These are phyloP conservation scores for Candida broadrunensis DNA, from an alignment of 805 yeast species.

Conservation along the genomic window DNA sequence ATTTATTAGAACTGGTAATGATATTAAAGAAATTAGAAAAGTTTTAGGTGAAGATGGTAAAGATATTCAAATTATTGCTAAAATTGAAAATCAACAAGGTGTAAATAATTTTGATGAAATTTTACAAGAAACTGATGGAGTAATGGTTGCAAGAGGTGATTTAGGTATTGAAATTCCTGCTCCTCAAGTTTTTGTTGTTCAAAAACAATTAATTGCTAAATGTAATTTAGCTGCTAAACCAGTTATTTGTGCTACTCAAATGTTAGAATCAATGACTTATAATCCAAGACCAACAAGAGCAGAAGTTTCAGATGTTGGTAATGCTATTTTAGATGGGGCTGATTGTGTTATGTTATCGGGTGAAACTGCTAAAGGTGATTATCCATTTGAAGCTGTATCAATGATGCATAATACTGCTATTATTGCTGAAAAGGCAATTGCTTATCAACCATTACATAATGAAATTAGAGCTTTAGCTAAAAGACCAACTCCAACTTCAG, in stretches of 20 bases:
- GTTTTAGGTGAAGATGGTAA: slow-evolving; percentile 97
- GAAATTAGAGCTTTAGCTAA: slow-evolving; percentile 84
- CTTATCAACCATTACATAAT: slow-evolving; percentile 79
- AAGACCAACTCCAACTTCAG: slow-evolving; percentile 89
- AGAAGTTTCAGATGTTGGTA: slow-evolving; percentile 98
- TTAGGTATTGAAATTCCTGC: slow-evolving; percentile 99
- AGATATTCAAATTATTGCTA: slow-evolving; percentile 92
- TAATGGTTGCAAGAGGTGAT: slow-evolving; percentile 99
- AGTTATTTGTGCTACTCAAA: slow-evolving; percentile 98
- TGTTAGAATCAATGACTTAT: slow-evolving; percentile 99
- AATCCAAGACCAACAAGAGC: slow-evolving; percentile 99
- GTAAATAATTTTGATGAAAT: slow-evolving; percentile 99
- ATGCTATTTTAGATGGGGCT: slow-evolving; percentile 98
- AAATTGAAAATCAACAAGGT: slow-evolving; percentile 99
- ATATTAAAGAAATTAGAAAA: slow-evolving; percentile 84
- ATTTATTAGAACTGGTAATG: slow-evolving; percentile 92
- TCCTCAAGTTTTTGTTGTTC: slow-evolving; percentile 96
- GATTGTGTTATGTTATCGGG: slow-evolving; percentile 99
- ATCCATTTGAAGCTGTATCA: slow-evolving; percentile 95
- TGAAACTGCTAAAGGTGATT: slow-evolving; percentile 99
- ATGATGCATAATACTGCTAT: slow-evolving; percentile 98
- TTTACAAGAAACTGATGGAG: slow-evolving; percentile 93
- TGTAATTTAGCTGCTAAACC: slow-evolving; percentile 99
- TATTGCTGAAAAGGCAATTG: slow-evolving; percentile 95
- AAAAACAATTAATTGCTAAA: slow-evolving; percentile 98